These are phyloP conservation scores for Rosa multiflora DNA, from an alignment of 306 rosid species.

Conservation along the genomic window DNA sequence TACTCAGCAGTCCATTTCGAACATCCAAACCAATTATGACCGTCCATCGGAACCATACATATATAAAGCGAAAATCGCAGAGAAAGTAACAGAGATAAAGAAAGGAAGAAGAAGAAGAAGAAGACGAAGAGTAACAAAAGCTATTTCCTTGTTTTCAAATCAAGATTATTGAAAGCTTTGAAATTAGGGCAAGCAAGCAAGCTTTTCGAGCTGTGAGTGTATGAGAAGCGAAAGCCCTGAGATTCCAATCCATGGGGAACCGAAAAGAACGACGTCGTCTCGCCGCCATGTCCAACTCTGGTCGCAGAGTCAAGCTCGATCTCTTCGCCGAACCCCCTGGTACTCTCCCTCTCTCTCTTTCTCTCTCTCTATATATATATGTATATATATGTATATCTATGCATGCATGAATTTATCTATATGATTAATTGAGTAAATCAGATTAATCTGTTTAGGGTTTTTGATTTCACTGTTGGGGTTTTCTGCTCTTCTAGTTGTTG, in stretches of 20 bases:
- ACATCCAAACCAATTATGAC: background rate
- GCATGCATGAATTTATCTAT: background rate
- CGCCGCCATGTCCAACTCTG: constrained; percentile 78
- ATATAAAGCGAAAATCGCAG: background rate
- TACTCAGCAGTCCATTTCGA: background rate
- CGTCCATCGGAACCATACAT: background rate
- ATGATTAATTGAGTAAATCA: background rate
- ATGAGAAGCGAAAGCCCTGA: background rate
- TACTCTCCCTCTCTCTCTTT: constrained; percentile 20
- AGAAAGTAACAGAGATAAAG: background rate
- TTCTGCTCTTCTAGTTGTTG: background rate
- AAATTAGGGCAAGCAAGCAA: background rate
- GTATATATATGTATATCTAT: background rate
- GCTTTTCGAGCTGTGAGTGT: background rate
- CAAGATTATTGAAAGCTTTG: background rate
- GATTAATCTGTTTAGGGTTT: background rate
- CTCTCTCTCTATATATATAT: no score
- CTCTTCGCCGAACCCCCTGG: constrained; percentile 99
- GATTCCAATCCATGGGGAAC: constrained; percentile 67
- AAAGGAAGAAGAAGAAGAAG: background rate
- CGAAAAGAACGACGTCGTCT: constrained; percentile 96
- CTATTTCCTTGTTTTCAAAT: background rate
- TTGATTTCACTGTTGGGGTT: background rate
- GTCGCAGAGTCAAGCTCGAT: constrained; percentile 98
- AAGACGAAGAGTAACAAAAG: background rate